These are phyloP conservation scores for Aspergillus luchuensis DNA, from an alignment of 2,329 filamentous ascomycete genomes.

Conservation along the genomic window DNA sequence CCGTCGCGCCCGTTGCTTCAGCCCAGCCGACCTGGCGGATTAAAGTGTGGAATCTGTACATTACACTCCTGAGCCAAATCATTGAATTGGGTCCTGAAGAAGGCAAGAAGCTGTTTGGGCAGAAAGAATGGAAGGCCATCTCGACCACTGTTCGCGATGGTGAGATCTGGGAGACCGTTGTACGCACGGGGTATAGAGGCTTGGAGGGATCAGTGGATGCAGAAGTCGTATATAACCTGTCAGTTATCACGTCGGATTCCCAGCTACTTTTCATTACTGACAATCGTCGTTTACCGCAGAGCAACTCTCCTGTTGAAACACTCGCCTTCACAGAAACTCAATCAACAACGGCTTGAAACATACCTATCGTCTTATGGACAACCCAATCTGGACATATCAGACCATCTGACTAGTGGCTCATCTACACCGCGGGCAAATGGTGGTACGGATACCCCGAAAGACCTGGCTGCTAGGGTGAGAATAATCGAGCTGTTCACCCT, in stretches of 20 bases:
- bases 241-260: constrained; percentile 30
- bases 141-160: constrained; percentile 85
- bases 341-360: constrained; percentile 83
- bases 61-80: constrained; percentile 89
- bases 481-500: constrained; percentile 94
- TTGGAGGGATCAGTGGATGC: constrained; percentile 88
- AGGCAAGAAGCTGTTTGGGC: constrained; percentile 84
- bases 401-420: constrained; percentile 56
- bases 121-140: constrained; percentile 78
- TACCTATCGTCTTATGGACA: constrained; percentile 78
- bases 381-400: constrained; percentile 71
- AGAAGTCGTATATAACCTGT: constrained; percentile 73
- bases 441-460: constrained; percentile 79
- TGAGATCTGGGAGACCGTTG: constrained; percentile 91
- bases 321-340: constrained; percentile 76
- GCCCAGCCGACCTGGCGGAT: constrained; percentile 81
- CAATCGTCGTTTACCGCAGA: constrained; percentile 49
- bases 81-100: constrained; percentile 87
- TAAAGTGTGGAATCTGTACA: constrained; percentile 96
- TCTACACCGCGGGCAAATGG: constrained; percentile 47
- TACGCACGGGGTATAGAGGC: constrained; percentile 82
- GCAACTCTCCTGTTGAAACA: constrained; percentile 90
- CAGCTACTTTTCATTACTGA: not conserved
- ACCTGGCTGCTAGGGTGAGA: constrained; percentile 82
- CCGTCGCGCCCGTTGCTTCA: constrained; percentile 69